These are phyloP conservation scores for Penicillium manginii DNA, from an alignment of 495 filamentous ascomycete genomes.

Conservation along the genomic window DNA sequence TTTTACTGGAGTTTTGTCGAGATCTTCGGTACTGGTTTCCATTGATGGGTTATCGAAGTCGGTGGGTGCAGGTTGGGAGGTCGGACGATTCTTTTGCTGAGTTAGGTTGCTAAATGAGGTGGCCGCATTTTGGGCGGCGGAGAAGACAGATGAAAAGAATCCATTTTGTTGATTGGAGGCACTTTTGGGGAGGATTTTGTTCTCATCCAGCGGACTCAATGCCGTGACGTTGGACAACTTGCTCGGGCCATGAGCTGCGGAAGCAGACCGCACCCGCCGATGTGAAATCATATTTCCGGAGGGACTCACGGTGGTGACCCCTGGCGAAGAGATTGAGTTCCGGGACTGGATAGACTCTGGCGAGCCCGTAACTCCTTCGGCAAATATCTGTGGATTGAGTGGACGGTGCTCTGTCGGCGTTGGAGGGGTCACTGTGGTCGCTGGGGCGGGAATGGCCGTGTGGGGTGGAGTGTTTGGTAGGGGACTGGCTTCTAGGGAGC, in stretches of 20 bases:
- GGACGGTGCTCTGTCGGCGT: constrained; percentile 47
- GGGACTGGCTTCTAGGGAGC: constrained; percentile 27
- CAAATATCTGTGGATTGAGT: constrained; percentile 22
- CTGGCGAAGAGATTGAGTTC: constrained; percentile 31
- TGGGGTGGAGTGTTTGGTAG: constrained; percentile 49
- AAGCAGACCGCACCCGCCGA: constrained; percentile 67
- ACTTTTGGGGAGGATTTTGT: constrained; percentile 48
- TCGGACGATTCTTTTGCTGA: constrained; percentile 42
- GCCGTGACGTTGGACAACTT: constrained; percentile 82
- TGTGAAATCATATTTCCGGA: constrained; percentile 80
- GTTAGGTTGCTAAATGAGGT: constrained; percentile 78
- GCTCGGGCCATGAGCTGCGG: constrained; percentile 72
- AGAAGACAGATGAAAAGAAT: constrained; percentile 93
- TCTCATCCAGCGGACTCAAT: constrained; percentile 71
- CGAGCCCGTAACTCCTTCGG: constrained; percentile 38
- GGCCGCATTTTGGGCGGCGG: constrained; percentile 93
- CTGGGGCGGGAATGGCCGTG: constrained; percentile 45
- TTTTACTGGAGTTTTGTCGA: constrained; percentile 18
- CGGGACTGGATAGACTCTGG: constrained; percentile 38
- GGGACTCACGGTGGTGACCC: constrained; percentile 48
- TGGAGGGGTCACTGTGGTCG: constrained; percentile 59
- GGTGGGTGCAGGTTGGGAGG: constrained; percentile 26
- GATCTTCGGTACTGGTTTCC: constrained; percentile 31
- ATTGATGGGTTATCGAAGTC: constrained; percentile 30
- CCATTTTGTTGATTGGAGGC: constrained; percentile 55